These are phyloP conservation scores for Prunus armeniaca DNA, from an alignment of 306 rosid species.

Conservation along the genomic window DNA sequence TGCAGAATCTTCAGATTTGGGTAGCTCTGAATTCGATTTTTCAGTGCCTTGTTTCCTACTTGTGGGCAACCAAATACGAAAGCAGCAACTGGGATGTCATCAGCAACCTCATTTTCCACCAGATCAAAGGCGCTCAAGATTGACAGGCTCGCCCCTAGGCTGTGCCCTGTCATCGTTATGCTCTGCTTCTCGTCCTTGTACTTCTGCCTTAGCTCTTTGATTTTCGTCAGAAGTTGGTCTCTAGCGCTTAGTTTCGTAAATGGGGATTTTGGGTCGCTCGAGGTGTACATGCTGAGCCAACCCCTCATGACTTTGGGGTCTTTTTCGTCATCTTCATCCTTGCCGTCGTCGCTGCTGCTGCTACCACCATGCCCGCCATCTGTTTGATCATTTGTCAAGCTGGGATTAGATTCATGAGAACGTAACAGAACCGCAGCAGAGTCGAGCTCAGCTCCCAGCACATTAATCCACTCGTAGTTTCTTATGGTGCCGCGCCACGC, in stretches of 20 bases:
- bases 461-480: constrained; percentile 52
- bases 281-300: constrained; percentile 62
- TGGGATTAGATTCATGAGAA: neutral
- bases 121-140: constrained; percentile 49
- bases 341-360: constrained; percentile 9
- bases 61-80: constrained; percentile 44
- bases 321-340: neutral
- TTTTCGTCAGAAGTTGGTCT: constrained; percentile 29
- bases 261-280: constrained; percentile 37
- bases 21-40: neutral
- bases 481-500: constrained; percentile 68
- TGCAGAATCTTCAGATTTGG: constrained; percentile 39
- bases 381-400: neutral
- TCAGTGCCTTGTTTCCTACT: constrained; percentile 31
- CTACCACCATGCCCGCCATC: neutral
- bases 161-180: constrained; percentile 49
- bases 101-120: constrained; percentile 49
- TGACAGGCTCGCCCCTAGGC: constrained; percentile 58
- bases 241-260: constrained; percentile 55
- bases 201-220: constrained; percentile 24
- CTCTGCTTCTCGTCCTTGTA: constrained; percentile 54
- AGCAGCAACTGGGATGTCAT: constrained; percentile 43
- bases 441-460: constrained; percentile 31
- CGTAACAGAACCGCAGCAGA: constrained; percentile 25
- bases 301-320: constrained; percentile 58